A percentile compares a stretch with the other conserved stretches of the same genome.
Evolutionary conservation across 2,329 filamentous ascomycete genomes (phyloP).

Genomic region (Colletotrichum camelliae): DNA sequence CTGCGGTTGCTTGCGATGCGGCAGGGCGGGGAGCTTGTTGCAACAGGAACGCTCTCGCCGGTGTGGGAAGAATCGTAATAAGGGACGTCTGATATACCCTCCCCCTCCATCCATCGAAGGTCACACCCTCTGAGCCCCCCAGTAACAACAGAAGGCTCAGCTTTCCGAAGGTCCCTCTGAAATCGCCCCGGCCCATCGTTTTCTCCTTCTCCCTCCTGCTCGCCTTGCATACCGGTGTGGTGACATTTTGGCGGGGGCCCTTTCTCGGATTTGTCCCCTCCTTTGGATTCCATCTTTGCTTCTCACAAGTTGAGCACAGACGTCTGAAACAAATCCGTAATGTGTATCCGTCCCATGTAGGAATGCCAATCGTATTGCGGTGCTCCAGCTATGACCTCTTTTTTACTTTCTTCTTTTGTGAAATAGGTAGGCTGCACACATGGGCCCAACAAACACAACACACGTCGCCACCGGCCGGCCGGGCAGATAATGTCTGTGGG

Average conservation of each 20-base stretch:
- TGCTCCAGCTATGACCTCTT: not conserved
- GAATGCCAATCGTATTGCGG: not conserved
- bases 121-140: not conserved
- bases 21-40: slow-evolving; percentile 10
- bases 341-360: slow-evolving; percentile 6
- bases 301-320: not conserved
- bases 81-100: not conserved
- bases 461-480: not conserved
- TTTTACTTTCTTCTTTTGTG: not conserved
- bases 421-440: not conserved
- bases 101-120: not conserved
- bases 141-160: not conserved
- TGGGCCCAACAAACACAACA: not conserved
- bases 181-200: not conserved
- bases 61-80: not conserved
- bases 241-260: slow-evolving; percentile 1
- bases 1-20: not conserved
- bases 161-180: not conserved
- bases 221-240: not conserved
- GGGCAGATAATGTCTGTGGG: not conserved
- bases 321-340: not conserved
- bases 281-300: not conserved
- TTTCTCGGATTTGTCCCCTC: not conserved
- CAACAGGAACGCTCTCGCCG: slow-evolving; percentile 2
- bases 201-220: not conserved